Evolutionary conservation across 2,329 filamentous ascomycete species (phyloP).

Genomic region (Paraphaeosphaeria minitans): DNA sequence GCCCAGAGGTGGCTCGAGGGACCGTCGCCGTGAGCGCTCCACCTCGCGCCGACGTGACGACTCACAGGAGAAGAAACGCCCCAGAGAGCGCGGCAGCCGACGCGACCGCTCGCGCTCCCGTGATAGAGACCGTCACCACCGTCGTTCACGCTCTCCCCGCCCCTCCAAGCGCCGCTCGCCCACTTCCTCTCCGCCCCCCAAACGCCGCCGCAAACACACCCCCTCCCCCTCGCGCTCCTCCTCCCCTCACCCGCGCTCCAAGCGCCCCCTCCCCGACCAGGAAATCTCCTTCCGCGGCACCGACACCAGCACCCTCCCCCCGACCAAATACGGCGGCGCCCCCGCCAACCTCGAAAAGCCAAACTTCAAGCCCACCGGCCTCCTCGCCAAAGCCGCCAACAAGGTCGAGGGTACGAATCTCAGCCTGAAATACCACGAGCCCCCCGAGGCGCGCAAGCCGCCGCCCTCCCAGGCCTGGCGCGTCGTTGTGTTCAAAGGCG

Average conservation of each 20-base stretch:
- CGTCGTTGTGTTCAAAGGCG: conserved; percentile 88
- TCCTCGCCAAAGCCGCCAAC: conserved; percentile 88
- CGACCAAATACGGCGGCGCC: conserved; percentile 40
- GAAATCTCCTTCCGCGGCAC: conserved; percentile 51
- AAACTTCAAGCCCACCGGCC: conserved; percentile 80
- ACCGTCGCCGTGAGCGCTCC: conserved; percentile 12
- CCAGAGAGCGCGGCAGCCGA: conserved; percentile 22
- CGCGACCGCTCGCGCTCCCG: conserved; percentile 23
- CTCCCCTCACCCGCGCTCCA: conserved; percentile 48
- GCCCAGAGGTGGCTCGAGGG: conserved; percentile 15
- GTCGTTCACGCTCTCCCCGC: conserved; percentile 32
- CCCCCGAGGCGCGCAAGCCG: conserved; percentile 88
- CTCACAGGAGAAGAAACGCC: conserved; percentile 25
- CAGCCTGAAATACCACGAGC: conserved; percentile 94
- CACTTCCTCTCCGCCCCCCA: conserved; percentile 37
- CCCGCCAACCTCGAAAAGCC: conserved; percentile 76
- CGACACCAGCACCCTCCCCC: conserved; percentile 35
- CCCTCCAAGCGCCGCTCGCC: conserved; percentile 32
- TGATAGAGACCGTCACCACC: conserved; percentile 15
- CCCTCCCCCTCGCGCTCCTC: conserved; percentile 42
- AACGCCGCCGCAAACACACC: conserved; percentile 39
- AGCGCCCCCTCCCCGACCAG: conserved; percentile 54
- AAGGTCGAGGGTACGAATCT: conserved; percentile 75
- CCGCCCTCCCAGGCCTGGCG: conserved; percentile 80
- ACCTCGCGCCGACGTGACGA: conserved; percentile 17